Evolutionary conservation across 768 basidiomycete genomes (phyloP).

Genomic region (Kwoniella pini): DNA sequence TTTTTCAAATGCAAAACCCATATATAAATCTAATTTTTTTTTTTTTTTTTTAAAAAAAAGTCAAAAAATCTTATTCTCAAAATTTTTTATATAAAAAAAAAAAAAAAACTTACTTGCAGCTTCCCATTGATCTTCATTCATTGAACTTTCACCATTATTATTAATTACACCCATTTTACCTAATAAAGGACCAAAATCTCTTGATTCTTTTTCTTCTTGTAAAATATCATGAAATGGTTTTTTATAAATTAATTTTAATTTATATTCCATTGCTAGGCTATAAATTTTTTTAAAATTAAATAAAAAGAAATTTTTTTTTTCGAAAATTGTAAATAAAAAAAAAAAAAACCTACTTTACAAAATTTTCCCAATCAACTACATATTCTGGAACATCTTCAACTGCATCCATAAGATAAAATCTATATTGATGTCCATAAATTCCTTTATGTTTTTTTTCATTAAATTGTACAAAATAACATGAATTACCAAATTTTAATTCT

Average conservation of each 20-base stretch:
- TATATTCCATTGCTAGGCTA: slow-evolving; percentile 82
- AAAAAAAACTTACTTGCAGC: slow-evolving; percentile 96
- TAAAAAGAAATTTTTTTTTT: neutral
- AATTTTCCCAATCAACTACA: slow-evolving; percentile 92
- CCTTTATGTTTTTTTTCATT: slow-evolving; percentile 64
- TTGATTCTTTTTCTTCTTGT: slow-evolving; percentile 71
- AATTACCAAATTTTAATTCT: slow-evolving; percentile 83
- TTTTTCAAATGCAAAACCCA: slow-evolving; percentile 87
- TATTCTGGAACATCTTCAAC: slow-evolving; percentile 98
- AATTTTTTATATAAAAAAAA: too few relatives aligned
- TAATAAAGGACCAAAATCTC: slow-evolving; percentile 80
- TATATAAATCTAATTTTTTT: slow-evolving; percentile 93
- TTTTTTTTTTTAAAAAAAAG: too few relatives aligned
- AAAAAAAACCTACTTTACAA: slow-evolving; percentile 65
- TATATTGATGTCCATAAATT: slow-evolving; percentile 88
- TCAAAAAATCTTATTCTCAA: too few relatives aligned
- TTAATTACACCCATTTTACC: slow-evolving; percentile 91
- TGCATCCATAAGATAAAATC: slow-evolving; percentile 89
- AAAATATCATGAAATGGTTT: slow-evolving; percentile 90
- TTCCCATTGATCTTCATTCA: slow-evolving; percentile 96
- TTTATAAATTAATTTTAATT: slow-evolving; percentile 71
- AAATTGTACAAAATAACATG: slow-evolving; percentile 85
- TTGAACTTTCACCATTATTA: slow-evolving; percentile 77
- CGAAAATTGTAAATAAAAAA: too few relatives aligned
- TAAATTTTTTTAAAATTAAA: neutral